phyloP scores from a whole-genome alignment of 495 filamentous ascomycete genomes.

The Parathielavia hyrcaniae region DNA sequence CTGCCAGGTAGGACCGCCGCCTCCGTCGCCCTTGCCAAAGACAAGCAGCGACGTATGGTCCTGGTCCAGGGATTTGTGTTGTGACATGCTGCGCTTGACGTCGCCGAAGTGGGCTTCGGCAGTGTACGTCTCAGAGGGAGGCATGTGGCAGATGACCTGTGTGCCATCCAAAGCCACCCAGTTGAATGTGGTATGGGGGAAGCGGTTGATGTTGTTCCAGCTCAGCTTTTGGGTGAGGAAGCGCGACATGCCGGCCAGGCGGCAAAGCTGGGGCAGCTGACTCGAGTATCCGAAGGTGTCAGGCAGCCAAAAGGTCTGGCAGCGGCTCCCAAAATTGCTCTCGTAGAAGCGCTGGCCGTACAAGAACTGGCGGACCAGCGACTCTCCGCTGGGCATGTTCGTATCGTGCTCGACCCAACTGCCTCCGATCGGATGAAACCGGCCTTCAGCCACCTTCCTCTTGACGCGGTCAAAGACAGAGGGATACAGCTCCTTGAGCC shows the following conservation, averaged over 20 bases:
- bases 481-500: constrained; percentile 86
- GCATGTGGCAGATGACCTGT: constrained; percentile 96
- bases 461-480: constrained; percentile 84
- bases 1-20: constrained; percentile 89
- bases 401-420: constrained; percentile 99
- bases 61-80: constrained; percentile 92
- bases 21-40: constrained; percentile 94
- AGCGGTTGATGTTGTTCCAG: constrained; percentile 97
- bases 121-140: constrained; percentile 89
- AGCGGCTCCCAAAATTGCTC: constrained; percentile 82
- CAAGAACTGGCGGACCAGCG: constrained; percentile 88
- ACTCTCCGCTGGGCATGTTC: constrained; percentile 93
- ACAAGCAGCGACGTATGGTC: constrained; percentile 82
- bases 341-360: constrained; percentile 94
- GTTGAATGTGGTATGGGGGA: constrained; percentile 96
- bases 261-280: constrained; percentile 88
- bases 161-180: constrained; percentile 94
- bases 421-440: constrained; percentile 90
- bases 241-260: constrained; percentile 84
- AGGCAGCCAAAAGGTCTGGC: constrained; percentile 90
- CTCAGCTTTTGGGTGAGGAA: constrained; percentile 96
- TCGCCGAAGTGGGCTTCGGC: constrained; percentile 93
- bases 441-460: constrained; percentile 78
- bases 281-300: constrained; percentile 97
- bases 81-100: constrained; percentile 79